Evolutionary conservation across 1,284 basidiomycete species (phyloP).

Genomic region (Tilletia setariae): DNA sequence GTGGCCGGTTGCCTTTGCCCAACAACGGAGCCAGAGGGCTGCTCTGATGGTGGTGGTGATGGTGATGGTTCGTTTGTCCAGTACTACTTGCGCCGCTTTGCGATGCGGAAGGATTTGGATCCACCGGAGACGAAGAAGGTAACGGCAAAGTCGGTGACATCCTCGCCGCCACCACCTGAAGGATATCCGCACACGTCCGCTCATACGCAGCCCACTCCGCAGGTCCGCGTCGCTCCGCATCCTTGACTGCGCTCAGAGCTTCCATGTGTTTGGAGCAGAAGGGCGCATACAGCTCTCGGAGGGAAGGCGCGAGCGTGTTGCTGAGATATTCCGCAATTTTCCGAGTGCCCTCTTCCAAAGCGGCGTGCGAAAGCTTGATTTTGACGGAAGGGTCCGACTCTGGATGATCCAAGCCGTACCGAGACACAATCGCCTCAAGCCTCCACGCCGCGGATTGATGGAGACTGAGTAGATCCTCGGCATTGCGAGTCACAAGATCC

Average conservation of each 20-base stretch:
- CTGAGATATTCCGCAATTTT: conserved; percentile 25
- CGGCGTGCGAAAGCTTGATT: neutral
- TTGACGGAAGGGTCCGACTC: conserved; percentile 7
- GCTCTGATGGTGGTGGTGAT: neutral
- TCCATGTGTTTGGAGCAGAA: conserved; percentile 52
- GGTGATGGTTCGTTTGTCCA: neutral
- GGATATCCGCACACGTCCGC: conserved; percentile 40
- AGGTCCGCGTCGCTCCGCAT: conserved; percentile 42
- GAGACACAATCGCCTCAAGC: conserved; percentile 34
- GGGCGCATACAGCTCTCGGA: conserved; percentile 33
- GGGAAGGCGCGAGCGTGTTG: conserved; percentile 33
- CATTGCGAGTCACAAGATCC: conserved; percentile 44
- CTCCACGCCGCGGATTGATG: conserved; percentile 41
- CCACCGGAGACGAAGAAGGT: neutral
- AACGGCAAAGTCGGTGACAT: conserved; percentile 1
- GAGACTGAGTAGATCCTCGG: conserved; percentile 37
- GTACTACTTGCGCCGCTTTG: neutral
- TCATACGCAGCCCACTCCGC: conserved; percentile 49
- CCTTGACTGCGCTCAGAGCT: conserved; percentile 44
- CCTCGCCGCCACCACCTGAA: conserved; percentile 17
- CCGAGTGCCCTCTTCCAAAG: conserved; percentile 6
- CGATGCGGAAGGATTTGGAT: neutral
- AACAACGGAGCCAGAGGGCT: neutral
- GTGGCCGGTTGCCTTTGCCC: neutral
- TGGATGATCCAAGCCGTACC: conserved; percentile 28